Conservation (phyloP, 2,329 filamentous ascomycete genomes). For the Aphanoascus verrucosus region DNA sequence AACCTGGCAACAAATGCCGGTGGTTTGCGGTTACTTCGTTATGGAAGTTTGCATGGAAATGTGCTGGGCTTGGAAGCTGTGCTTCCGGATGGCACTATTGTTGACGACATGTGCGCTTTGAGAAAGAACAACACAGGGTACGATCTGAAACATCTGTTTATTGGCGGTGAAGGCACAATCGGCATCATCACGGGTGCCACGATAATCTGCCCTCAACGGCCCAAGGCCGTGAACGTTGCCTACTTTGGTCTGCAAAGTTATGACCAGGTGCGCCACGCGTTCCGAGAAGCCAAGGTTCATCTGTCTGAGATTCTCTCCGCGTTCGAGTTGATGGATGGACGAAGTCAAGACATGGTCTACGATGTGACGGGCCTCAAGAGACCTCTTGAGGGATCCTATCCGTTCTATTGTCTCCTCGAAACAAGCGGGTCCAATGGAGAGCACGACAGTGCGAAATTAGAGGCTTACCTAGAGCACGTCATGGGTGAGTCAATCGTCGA, state of each 20-base stretch:
- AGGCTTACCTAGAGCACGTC: slow-evolving; percentile 80
- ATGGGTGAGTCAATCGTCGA: slow-evolving; percentile 77
- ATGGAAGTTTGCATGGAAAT: slow-evolving; percentile 87
- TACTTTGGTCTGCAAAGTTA: slow-evolving; percentile 87
- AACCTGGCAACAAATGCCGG: slow-evolving; percentile 95
- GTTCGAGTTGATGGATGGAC: slow-evolving; percentile 91
- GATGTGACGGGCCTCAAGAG: slow-evolving; percentile 63
- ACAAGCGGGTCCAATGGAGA: slow-evolving; percentile 91
- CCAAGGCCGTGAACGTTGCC: slow-evolving; percentile 83
- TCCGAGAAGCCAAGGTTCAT: slow-evolving; percentile 77
- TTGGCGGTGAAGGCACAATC: slow-evolving; percentile 88
- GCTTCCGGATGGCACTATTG: slow-evolving; percentile 79
- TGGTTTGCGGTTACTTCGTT: slow-evolving; percentile 76
- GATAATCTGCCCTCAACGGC: slow-evolving; percentile 77
- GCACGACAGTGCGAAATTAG: slow-evolving; percentile 85
- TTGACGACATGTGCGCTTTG: slow-evolving; percentile 77
- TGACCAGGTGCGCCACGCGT: slow-evolving; percentile 77
- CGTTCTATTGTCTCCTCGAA: slow-evolving; percentile 94
- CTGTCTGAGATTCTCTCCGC: slow-evolving; percentile 92
- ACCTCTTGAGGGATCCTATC: slow-evolving; percentile 71
- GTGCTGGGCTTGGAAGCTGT: slow-evolving; percentile 90
- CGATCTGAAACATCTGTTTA: slow-evolving; percentile 92
- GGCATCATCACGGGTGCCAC: slow-evolving; percentile 87
- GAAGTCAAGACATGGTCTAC: slow-evolving; percentile 67
- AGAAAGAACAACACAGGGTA: slow-evolving; percentile 99